Base-by-base conservation (phyloP, 2,329 filamentous ascomycete species). In the Claviceps quebecensis region DNA sequence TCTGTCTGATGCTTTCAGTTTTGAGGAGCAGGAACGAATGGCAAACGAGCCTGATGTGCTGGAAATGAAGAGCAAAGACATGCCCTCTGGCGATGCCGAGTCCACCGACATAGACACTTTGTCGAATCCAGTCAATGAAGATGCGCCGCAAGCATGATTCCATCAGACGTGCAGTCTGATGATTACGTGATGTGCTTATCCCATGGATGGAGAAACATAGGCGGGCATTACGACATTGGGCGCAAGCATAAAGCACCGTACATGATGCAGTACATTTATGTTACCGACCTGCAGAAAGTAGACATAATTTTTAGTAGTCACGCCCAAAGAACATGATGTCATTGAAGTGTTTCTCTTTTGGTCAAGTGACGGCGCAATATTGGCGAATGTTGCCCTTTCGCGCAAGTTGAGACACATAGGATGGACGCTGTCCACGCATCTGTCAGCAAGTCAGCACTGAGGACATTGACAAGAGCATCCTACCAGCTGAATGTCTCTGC, bases 1-100 rank as follows among this genome's bases (percentile, higher is more conserved):
- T 58, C 64, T 83, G 9, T 81, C 78, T 7, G 78, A 81, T 53
- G 77, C 78, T 3, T 81, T 81, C 56, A 75, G 72, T 0, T 80
- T 80, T 56, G 76, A 80, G 56, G 73, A 76, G 53, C 69, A 72
- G 47, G 77, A 81, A 57, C 72, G 72, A 48, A 70, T 74, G 52
- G 69, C 69, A 13, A 69, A 69, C 50, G 74, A 78, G 52, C 62
- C 57, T 34, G 73, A 74, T 44, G 63, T 63, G 36, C 61, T 74
- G n/a, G 73, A 78, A 56, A 75, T 72, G 69, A 75, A 72, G 60
- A 58, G 59, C 19, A 67, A 62, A 49, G 63, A 65, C 49, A 50
- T 60, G 40, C 54, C 62, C 39, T 54, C 60, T 14, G 54, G 29
- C 48, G 50, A 45, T 45, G 38, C 37, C 17, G 4, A 44, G 11